phyloP scores from a whole-genome alignment of 176 grass and related monocot genomes.

The Sorghum bicolor region Sorghum_bicolor_NCBIv3 NC_012870.2:6672501-6673000 shows the following conservation, averaged over 20 bases:
- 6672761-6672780: background rate
- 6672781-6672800: slow-evolving; percentile 35
- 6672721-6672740: background rate
- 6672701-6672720: background rate
- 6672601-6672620: background rate
- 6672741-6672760: background rate
- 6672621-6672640: background rate
- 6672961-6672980: slow-evolving; percentile 69
- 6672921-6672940: slow-evolving; percentile 17
- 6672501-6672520: slow-evolving; percentile 88
- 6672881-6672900: background rate
- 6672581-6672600: background rate
- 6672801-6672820: background rate
- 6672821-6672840: background rate
- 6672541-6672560: background rate
- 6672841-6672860: background rate
- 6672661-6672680: background rate
- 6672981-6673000: slow-evolving; percentile 74
- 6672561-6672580: slow-evolving; percentile 1
- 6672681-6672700: background rate
- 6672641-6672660: background rate
- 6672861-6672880: background rate
- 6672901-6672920: background rate
- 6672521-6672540: background rate
- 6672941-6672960: slow-evolving; percentile 85